Base-by-base conservation (phyloP, 2,329 filamentous ascomycete genomes). In the Waltergamsia citrina region DNA sequence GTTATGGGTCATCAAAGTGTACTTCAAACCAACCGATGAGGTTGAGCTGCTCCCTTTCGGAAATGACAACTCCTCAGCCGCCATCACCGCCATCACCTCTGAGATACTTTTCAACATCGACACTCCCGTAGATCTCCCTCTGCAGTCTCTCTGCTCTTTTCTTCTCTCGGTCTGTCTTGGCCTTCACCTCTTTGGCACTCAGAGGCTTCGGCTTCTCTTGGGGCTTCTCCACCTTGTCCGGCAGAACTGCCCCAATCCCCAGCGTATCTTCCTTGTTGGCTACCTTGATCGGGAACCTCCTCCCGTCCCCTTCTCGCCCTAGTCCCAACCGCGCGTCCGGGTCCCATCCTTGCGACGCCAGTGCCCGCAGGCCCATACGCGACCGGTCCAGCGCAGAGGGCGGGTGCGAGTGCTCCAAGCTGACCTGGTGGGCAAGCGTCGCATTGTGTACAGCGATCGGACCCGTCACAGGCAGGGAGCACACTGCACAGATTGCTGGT, bases 71-170 rank as follows among this genome's bases (percentile, higher is more conserved):
- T n/a, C n/a, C n/a, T n/a, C n/a, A n/a, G n/a, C 19, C 18, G 11
- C 33, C 26, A 11, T 29, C 33, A 5, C 35, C 41, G 25, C 52
- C 49, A 37, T 51, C 42, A 3, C 56, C 55, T 30, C 78, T 72
- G 14, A 93, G 57, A 51, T 93, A 92, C 49, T 69, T 75, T 47
- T 87, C 75, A 35, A 93, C 62, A 43, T 90, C 81, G n/a, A 82
- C 71, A 43, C 74, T 78, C 15, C 74, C 70, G 56, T 84, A 90
- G 41, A 94, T 81, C 59, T 84, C 68, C 44, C 75, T 67, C 42
- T 78, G 69, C 38, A 94, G 53, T 47, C 60, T 75, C 39, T 83
- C 73, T 14, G 69, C 66, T 40, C 66, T 78, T 51, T 61, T 75
- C 57, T 67, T 79, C 37, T 80, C 76, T 41, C 78, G 72, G 28